Conservation (phyloP, 1,139 yeast genomes). For the Taphrina deformans region DNA sequence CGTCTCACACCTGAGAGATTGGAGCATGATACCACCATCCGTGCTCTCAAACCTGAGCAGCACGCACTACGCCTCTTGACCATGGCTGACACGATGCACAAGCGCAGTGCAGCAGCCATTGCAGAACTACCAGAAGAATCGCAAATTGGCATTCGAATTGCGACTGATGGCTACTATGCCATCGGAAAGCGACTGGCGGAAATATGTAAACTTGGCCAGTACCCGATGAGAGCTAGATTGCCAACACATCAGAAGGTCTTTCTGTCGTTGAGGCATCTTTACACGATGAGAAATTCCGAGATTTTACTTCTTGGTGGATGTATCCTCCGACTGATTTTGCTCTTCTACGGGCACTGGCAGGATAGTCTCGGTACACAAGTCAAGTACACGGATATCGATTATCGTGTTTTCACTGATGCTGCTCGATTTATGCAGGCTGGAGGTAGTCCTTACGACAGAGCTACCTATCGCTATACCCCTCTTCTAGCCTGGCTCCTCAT, state of each 20-base stretch:
- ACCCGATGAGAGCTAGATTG: slow-evolving; percentile 29
- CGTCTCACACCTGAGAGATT: not conserved
- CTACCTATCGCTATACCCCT: slow-evolving; percentile 92
- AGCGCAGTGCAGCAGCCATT: slow-evolving; percentile 19
- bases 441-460: slow-evolving; percentile 74
- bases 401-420: slow-evolving; percentile 90
- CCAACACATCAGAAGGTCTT: not conserved
- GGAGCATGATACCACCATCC: not conserved
- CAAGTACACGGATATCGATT: slow-evolving; percentile 90
- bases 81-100: slow-evolving; percentile 18
- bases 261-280: slow-evolving; percentile 7
- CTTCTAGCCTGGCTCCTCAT: slow-evolving; percentile 75
- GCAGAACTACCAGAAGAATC: slow-evolving; percentile 17
- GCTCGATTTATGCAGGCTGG: slow-evolving; percentile 66
- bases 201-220: not conserved
- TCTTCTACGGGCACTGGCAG: slow-evolving; percentile 82
- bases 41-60: not conserved
- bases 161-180: slow-evolving; percentile 30
- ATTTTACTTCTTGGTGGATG: slow-evolving; percentile 22
- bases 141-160: slow-evolving; percentile 22
- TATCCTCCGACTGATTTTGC: slow-evolving; percentile 61
- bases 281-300: not conserved
- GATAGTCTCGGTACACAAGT: slow-evolving; percentile 70
- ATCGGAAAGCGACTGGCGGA: slow-evolving; percentile 18
- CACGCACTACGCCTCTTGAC: slow-evolving; percentile 10